These are phyloP conservation scores for Paecilomyces sp. DNA, from an alignment of 2,329 filamentous ascomycete species.

Conservation along the genomic window DNA sequence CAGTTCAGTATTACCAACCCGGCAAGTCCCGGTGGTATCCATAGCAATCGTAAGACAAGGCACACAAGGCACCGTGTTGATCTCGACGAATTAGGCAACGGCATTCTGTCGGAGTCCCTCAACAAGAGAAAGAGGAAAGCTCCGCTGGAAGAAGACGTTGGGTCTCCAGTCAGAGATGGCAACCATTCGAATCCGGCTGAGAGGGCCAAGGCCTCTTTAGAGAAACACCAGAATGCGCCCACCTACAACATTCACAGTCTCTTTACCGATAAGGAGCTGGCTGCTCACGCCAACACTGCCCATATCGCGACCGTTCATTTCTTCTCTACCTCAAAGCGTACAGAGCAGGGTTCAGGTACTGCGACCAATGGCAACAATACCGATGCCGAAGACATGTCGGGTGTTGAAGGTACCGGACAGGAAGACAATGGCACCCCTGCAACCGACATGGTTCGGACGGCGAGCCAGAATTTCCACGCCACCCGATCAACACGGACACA, in stretches of 20 bases:
- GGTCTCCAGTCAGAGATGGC: conserved; percentile 49
- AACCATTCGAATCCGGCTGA: conserved; percentile 39
- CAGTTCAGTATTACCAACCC: conserved; percentile 61
- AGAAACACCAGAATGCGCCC: conserved; percentile 51
- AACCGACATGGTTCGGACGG: conserved; percentile 54
- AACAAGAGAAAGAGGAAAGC: conserved; percentile 55
- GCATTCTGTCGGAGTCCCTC: conserved; percentile 39
- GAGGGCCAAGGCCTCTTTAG: conserved; percentile 47
- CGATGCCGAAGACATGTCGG: conserved; percentile 30
- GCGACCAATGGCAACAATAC: conserved; percentile 33
- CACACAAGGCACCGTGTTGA: conserved; percentile 53
- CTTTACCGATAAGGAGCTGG: conserved; percentile 61
- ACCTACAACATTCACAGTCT: conserved; percentile 57
- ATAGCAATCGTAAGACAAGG: conserved; percentile 56
- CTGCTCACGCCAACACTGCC: conserved; percentile 54
- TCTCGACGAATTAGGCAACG: conserved; percentile 45
- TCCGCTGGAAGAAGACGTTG: conserved; percentile 49
- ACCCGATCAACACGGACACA: conserved; percentile 48
- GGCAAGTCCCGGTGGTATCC: conserved; percentile 54
- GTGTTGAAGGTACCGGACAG: conserved; percentile 28
- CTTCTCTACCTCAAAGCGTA: conserved; percentile 50
- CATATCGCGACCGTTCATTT: conserved; percentile 51
- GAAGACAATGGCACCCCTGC: conserved; percentile 38
- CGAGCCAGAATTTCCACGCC: conserved; percentile 50
- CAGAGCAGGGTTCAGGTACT: conserved; percentile 33